These are phyloP conservation scores for Chernovozyma sophiae-reginae DNA, from an alignment of 1,139 yeast species.

Conservation along the genomic window DNA sequence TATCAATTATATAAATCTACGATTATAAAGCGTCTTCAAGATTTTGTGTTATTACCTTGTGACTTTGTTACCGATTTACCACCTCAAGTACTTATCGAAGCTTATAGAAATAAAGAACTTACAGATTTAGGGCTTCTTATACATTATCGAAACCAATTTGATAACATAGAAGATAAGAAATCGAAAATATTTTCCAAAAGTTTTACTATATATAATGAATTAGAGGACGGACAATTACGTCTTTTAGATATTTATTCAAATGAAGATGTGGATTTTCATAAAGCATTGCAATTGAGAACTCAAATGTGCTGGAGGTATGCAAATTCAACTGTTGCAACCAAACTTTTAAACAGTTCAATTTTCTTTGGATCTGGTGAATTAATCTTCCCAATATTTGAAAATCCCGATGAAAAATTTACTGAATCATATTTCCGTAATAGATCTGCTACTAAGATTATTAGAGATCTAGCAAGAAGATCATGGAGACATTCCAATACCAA, in stretches of 20 bases:
- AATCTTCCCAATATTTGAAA: constrained; percentile 38
- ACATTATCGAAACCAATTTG: constrained; percentile 67
- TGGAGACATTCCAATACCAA: constrained; percentile 72
- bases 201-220: constrained; percentile 51
- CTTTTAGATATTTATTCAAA: constrained; percentile 70
- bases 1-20: constrained; percentile 42
- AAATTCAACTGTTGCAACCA: constrained; percentile 68
- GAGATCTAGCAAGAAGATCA: constrained; percentile 86
- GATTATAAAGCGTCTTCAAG: constrained; percentile 29
- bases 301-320: constrained; percentile 91
- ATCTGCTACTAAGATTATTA: constrained; percentile 64
- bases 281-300: constrained; percentile 71
- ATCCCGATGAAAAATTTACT: constrained; percentile 26
- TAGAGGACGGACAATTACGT: constrained; percentile 45
- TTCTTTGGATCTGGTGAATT: constrained; percentile 62
- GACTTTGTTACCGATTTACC: constrained; percentile 91
- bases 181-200: constrained; percentile 46
- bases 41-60: constrained; percentile 80
- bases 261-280: constrained; percentile 61
- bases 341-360: constrained; percentile 70
- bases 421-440: constrained; percentile 39
- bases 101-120: constrained; percentile 66
- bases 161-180: constrained; percentile 71
- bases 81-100: constrained; percentile 83
- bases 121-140: constrained; percentile 69